These are phyloP conservation scores for Picea sitchensis DNA, from an alignment of 75 land plant genomes.

Conservation along the genomic window DNA sequence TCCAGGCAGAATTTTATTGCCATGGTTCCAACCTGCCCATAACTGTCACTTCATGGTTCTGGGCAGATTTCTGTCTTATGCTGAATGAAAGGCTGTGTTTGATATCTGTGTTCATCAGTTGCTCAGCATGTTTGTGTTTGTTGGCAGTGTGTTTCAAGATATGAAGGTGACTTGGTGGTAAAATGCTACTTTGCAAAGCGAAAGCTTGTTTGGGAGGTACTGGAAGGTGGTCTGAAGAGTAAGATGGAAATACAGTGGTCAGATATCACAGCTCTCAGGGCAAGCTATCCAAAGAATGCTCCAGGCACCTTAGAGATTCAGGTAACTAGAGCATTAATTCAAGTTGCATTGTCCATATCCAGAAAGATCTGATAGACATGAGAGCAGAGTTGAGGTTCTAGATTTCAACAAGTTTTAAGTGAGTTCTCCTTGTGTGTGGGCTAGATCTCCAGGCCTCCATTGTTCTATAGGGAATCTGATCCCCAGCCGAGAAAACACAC, in stretches of 20 bases:
- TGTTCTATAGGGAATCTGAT: constrained; percentile 66
- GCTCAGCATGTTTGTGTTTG: neutral
- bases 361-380: too few species aligned
- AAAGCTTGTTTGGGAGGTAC: constrained; percentile 90
- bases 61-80: neutral
- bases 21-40: neutral
- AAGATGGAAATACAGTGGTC: constrained; percentile 95
- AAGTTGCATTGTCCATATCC: too few species aligned
- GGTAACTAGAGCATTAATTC: constrained; percentile 30
- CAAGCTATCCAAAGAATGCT: constrained; percentile 35
- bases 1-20: neutral
- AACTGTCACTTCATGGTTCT: neutral
- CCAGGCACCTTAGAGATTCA: constrained; percentile 63
- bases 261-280: constrained; percentile 65
- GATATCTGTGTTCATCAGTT: neutral
- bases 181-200: constrained; percentile 89
- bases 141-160: constrained; percentile 31
- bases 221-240: constrained; percentile 71
- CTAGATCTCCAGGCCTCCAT: constrained; percentile 62
- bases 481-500: constrained; percentile 93
- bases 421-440: constrained; percentile 6
- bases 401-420: neutral
- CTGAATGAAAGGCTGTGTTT: neutral
- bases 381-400: neutral
- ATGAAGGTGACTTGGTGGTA: constrained; percentile 80